A percentile compares a stretch with the other conserved stretches of the same genome.
Conservation (phyloP, 352 stramenopile species). For the Pythium rishiriense region DNA sequence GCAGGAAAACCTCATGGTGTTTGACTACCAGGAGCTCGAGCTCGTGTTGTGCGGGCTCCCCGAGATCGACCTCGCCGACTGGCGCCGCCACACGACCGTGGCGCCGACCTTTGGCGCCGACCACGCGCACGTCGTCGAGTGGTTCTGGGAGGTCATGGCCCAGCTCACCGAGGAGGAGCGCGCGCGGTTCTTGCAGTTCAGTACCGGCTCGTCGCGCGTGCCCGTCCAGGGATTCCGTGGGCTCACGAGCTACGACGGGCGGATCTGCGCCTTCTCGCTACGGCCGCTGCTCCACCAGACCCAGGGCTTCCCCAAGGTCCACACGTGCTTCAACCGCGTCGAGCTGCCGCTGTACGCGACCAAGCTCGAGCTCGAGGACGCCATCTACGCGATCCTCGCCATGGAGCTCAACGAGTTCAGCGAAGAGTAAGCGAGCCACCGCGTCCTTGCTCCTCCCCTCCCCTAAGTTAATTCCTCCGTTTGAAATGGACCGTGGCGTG, state of each 20-base stretch:
- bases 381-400: conserved; percentile 93
- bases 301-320: conserved; percentile 68
- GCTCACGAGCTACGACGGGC: conserved; percentile 81
- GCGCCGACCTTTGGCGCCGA: conserved; percentile 49
- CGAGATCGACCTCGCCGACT: conserved; percentile 90
- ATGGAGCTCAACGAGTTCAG: conserved; percentile 97
- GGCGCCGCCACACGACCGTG: conserved; percentile 76
- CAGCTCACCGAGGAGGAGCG: conserved; percentile 71
- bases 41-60: conserved; percentile 80
- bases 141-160: conserved; percentile 79
- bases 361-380: conserved; percentile 92
- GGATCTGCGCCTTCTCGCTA: conserved; percentile 75
- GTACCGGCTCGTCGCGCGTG: conserved; percentile 79
- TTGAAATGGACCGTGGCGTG: no score
- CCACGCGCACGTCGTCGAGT: conserved; percentile 42
- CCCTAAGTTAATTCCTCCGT: conserved; percentile 1
- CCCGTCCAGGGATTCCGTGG: conserved; percentile 85
- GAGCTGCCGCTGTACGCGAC: conserved; percentile 76
- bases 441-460: not conserved
- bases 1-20: conserved; percentile 95
- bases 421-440: conserved; percentile 64
- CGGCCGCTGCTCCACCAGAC: conserved; percentile 58
- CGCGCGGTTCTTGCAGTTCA: conserved; percentile 84
- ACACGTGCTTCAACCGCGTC: conserved; percentile 87
- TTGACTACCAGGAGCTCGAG: conserved; percentile 98